A percentile compares a stretch with the other conserved stretches of the same genome.
These are phyloP conservation scores for Termitomyces heimii DNA, from an alignment of 768 basidiomycete genomes.

Conservation along the genomic window DNA sequence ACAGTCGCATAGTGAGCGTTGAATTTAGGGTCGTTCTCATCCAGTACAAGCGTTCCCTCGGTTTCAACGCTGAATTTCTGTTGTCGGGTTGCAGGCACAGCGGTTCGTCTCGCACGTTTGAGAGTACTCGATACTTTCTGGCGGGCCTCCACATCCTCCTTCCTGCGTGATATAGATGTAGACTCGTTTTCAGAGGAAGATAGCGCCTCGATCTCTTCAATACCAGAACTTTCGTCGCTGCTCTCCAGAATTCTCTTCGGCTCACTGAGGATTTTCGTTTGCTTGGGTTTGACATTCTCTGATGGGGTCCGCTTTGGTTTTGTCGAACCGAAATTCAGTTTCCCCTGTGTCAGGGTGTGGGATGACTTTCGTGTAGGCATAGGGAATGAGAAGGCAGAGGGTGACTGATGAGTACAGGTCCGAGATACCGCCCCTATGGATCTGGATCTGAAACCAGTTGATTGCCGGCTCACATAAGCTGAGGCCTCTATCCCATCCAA, in stretches of 20 bases:
- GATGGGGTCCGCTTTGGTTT: slow-evolving; percentile 36
- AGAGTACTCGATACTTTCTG: neutral
- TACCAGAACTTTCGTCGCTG: slow-evolving; percentile 17
- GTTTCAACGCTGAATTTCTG: slow-evolving; percentile 8
- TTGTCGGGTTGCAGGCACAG: neutral
- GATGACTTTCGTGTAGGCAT: slow-evolving; percentile 7
- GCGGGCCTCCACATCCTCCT: neutral
- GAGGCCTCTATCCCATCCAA: too few species aligned
- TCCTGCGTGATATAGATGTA: slow-evolving; percentile 1
- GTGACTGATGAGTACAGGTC: neutral
- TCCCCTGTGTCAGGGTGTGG: slow-evolving; percentile 34
- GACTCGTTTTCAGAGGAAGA: slow-evolving; percentile 17
- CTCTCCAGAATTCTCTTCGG: slow-evolving; percentile 7
- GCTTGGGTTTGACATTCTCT: slow-evolving; percentile 17
- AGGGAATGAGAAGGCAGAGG: neutral
- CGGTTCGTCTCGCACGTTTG: neutral
- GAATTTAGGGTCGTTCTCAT: slow-evolving; percentile 48
- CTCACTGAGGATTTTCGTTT: slow-evolving; percentile 8
- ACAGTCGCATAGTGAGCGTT: slow-evolving; percentile 41
- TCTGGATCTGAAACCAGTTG: neutral
- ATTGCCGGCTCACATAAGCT: neutral
- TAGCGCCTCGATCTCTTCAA: slow-evolving; percentile 19
- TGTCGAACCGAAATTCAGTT: slow-evolving; percentile 36
- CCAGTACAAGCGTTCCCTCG: slow-evolving; percentile 27
- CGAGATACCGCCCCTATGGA: neutral